Conservation (phyloP, 441 rosid species). For the Erodium trifolium region DNA sequence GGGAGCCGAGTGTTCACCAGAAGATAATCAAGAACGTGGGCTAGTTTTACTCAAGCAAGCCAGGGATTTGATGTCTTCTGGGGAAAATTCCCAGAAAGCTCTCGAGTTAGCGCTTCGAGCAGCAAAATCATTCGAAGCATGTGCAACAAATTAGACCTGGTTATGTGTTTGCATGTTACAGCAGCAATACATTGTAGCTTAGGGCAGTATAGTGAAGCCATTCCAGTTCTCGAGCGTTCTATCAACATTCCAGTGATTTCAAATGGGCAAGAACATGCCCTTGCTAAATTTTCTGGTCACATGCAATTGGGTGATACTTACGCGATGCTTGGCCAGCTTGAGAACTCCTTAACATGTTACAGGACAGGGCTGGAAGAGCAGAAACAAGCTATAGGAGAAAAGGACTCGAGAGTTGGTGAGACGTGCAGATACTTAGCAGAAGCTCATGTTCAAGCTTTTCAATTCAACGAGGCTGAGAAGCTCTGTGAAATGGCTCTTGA, state of each 20-base stretch:
- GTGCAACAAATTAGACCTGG: slow-evolving; percentile 24
- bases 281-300: slow-evolving; percentile 55
- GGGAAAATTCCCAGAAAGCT: too few relatives aligned
- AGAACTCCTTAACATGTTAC: slow-evolving; percentile 47
- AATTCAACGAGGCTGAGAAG: slow-evolving; percentile 47
- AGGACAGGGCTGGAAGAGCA: slow-evolving; percentile 44
- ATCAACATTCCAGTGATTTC: slow-evolving; percentile 40
- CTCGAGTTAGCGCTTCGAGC: too few relatives aligned
- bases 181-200: slow-evolving; percentile 52
- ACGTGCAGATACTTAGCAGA: slow-evolving; percentile 52
- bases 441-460: slow-evolving; percentile 57
- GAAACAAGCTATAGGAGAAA: slow-evolving; percentile 46
- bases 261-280: slow-evolving; percentile 53
- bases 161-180: slow-evolving; percentile 59
- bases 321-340: slow-evolving; percentile 60
- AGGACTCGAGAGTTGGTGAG: slow-evolving; percentile 19
- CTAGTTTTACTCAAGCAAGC: too few relatives aligned
- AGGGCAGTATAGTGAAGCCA: slow-evolving; percentile 48
- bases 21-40: too few relatives aligned
- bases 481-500: slow-evolving; percentile 51
- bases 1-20: too few relatives aligned
- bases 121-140: too few relatives aligned
- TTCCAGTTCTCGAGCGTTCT: slow-evolving; percentile 46
- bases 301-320: slow-evolving; percentile 74
- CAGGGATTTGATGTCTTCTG: too few relatives aligned